Base-by-base conservation (phyloP, 306 rosid species). In the Trifolium repens region DNA sequence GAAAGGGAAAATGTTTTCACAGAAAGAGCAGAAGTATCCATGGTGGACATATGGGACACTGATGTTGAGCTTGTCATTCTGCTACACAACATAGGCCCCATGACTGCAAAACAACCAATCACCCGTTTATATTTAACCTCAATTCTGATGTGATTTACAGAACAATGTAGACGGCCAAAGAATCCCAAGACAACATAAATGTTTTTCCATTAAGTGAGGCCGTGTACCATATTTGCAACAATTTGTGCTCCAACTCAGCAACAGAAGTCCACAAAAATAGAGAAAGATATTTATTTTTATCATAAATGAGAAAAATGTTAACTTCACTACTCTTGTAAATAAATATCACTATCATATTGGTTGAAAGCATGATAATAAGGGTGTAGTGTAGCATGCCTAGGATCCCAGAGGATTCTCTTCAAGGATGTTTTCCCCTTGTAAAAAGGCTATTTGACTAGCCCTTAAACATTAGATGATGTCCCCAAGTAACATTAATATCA, bases 61-160 rank as follows among this genome's bases (percentile, higher is more conserved):
- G 98, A 90, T 46, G 89, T 86, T 58, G 98, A 90, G 86, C 98
- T 90, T 53, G 88, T 85, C 74, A 88, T 81, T 75, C 96, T 91
- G 70, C 91, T 89, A 69, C 97, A 87, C 78, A 89, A 54, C 63
- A 84, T 77, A 15, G 90, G 88, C 81, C 89, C 97, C 32, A 78
- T 27, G 70, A 89, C 98, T 94, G 94, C 78, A 86, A 75, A 49
- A 78, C 43, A 77, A 34, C 57, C 58, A 76, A 35, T 43, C 58
- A 61, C 22, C 65, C 62, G 16, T 50, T 80, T 43, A 71, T 49
- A 19, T 69, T 72, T 57, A 55, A 76, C 49, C 34, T 76, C 70
- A 77, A 75, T 54, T 72, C 57, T 24, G 74, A 69, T 67, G 60
- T 50, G 40, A 61, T 71, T 82, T 57, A 81, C 58, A 27, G 46